Evolutionary conservation across 2,329 filamentous ascomycete species (phyloP), one percentile per base, ranked within the genome.

Genomic region (Sphaceloma murrayae): DNA sequence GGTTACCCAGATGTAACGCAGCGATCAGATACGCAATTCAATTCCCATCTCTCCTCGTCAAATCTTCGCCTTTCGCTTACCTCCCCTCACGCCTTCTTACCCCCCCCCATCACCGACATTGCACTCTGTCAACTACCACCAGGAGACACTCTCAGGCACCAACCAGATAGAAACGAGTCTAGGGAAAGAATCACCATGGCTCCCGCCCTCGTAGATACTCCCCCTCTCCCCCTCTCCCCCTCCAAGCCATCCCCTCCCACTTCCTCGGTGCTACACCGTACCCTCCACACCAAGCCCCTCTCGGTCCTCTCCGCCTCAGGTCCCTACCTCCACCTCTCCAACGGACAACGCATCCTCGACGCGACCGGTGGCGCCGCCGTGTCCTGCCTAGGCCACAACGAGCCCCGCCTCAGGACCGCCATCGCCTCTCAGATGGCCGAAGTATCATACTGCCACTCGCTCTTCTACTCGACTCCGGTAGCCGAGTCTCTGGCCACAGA

Each of bases 351-450:
- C 24, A 72, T 91, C 32, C 71, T 87, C 10, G 85, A 91, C 58
- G 80, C 77, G 1, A 82, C 79, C 14, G 75, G 80, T 19, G 85
- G 85, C 14, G 80, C 84, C 2, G 82, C 80, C 16, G 82, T 87
- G 3, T 70, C 77, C 7, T 80, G 78, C 55, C 64, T 89, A 7
- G 85, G 84, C 5, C 78, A 85, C 53, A 77, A 75, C 21, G 71
- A 80, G 42, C 55, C 67, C 31, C 67, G 78, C 36, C 74, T 88
- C 9, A 66, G 67, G 9, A 63, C 72, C 2, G 81, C 79, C 1
- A 70, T 85, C 30, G 60, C 65, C 3, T 54, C 67, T 9, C 81
- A 86, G 53, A 65, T 82, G 51, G 66, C 72, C 36, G 61, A 74
- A 33, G 63, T 81, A 0, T 65, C 69, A 0, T 84, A 82, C 42